A percentile compares a stretch with the other conserved stretches of the same genome.
phyloP scores from a whole-genome alignment of 2,329 filamentous ascomycete species.

The Tolypocladium sp. region DNA sequence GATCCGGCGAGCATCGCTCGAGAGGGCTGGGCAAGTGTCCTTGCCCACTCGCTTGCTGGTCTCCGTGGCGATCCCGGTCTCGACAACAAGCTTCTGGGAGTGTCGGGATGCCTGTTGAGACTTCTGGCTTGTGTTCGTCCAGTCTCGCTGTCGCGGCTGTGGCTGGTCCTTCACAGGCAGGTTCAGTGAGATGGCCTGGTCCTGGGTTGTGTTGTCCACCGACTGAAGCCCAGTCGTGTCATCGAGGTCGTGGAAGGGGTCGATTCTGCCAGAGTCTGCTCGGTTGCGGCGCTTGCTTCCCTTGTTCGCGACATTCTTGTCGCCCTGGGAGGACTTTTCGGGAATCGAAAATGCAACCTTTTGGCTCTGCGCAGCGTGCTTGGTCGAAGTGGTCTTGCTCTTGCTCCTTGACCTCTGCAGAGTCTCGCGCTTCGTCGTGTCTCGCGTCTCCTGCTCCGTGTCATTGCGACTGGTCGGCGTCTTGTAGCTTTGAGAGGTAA shows the following conservation, averaged over 20 bases:
- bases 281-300: conserved; percentile 29
- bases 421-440: conserved; percentile 17
- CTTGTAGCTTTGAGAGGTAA: conserved; percentile 22
- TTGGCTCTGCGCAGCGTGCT: conserved; percentile 15
- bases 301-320: conserved; percentile 26
- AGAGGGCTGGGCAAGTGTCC: conserved; percentile 35
- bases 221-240: conserved; percentile 25
- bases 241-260: conserved; percentile 20
- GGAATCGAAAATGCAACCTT: conserved; percentile 34
- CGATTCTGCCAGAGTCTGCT: conserved; percentile 2
- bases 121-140: conserved; percentile 14
- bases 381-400: conserved; percentile 14
- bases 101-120: conserved; percentile 14
- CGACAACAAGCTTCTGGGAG: conserved; percentile 12
- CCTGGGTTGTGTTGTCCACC: conserved; percentile 22
- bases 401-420: conserved; percentile 17
- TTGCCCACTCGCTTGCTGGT: conserved; percentile 15
- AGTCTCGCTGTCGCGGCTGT: conserved; percentile 3
- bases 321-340: conserved; percentile 18
- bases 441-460: conserved; percentile 16
- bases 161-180: conserved; percentile 13
- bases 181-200: conserved; percentile 22
- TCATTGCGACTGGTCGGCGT: conserved; percentile 16
- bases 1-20: conserved; percentile 41
- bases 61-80: conserved; percentile 13